Conservation (phyloP, 345 rosid species). For the Eutrema heterophyllum region DNA sequence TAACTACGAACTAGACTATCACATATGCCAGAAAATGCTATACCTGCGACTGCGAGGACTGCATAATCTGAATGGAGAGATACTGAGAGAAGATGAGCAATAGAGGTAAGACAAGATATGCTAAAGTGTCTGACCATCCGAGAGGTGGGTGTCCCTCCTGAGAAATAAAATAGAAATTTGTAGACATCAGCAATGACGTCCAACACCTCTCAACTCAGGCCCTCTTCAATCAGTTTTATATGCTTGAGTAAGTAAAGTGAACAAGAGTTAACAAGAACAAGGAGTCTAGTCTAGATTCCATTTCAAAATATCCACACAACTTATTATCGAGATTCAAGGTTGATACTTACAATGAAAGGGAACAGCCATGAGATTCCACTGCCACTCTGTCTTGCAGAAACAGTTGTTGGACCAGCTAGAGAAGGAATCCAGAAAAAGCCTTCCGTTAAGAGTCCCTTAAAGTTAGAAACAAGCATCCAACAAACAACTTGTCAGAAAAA, state of each 20-base stretch:
- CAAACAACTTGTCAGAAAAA: constrained; percentile 19
- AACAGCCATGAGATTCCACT: constrained; percentile 94
- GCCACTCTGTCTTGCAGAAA: constrained; percentile 80
- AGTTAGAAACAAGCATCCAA: constrained; percentile 8
- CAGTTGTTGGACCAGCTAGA: constrained; percentile 87
- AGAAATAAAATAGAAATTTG: not conserved
- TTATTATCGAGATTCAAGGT: not conserved
- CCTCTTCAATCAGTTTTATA: not conserved
- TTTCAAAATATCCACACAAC: not conserved
- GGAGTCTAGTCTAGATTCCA: not conserved
- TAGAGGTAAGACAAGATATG: constrained; percentile 88
- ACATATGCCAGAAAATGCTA: not conserved
- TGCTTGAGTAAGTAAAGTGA: not conserved
- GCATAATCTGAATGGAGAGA: constrained; percentile 84
- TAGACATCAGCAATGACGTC: not conserved
- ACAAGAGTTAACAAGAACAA: not conserved
- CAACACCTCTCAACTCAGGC: not conserved
- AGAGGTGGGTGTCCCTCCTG: constrained; percentile 99
- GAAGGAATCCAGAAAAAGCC: constrained; percentile 99
- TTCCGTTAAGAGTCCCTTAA: constrained; percentile 91
- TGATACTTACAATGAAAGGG: constrained; percentile 68
- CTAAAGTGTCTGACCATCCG: constrained; percentile 87
- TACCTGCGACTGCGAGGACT: constrained; percentile 87
- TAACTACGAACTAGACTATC: not conserved
- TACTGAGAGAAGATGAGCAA: constrained; percentile 72